phyloP scores from a whole-genome alignment of 2,329 filamentous ascomycete species.

The Tolypocladium nubicola region DNA sequence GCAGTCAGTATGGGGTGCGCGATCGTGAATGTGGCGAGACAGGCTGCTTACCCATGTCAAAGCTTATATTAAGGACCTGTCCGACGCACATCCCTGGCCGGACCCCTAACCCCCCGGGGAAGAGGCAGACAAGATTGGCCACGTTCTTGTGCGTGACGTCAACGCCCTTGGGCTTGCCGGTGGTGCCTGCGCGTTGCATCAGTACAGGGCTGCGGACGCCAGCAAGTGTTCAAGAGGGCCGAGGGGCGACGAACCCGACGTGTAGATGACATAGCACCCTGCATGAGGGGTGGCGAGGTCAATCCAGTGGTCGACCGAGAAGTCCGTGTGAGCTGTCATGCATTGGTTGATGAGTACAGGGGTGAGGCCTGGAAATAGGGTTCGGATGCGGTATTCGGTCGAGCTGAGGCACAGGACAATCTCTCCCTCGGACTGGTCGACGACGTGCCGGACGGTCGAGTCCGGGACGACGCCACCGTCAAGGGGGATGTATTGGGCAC shows the following conservation, averaged over 20 bases:
- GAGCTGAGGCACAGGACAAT: slow-evolving; percentile 37
- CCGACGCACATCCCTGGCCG: slow-evolving; percentile 38
- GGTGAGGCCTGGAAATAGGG: slow-evolving; percentile 12
- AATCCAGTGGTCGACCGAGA: slow-evolving; percentile 9
- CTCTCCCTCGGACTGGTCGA: slow-evolving; percentile 31
- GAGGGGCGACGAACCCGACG: slow-evolving; percentile 29
- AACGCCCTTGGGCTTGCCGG: slow-evolving; percentile 47
- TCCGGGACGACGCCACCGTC: slow-evolving; percentile 44
- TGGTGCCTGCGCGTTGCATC: slow-evolving; percentile 28
- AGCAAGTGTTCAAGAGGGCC: background rate
- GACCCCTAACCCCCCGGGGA: slow-evolving; percentile 41
- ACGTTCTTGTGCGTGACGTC: slow-evolving; percentile 46
- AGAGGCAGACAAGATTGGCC: slow-evolving; percentile 39
- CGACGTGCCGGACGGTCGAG: slow-evolving; percentile 35
- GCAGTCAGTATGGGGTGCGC: slow-evolving; percentile 3
- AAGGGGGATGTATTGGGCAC: slow-evolving; percentile 49
- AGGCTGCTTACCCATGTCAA: slow-evolving; percentile 45
- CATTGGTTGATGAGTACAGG: slow-evolving; percentile 19
- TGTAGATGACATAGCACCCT: slow-evolving; percentile 42
- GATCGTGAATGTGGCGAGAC: background rate
- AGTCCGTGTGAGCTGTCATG: background rate
- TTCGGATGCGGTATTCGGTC: slow-evolving; percentile 20
- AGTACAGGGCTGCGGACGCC: background rate
- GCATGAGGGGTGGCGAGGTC: slow-evolving; percentile 23
- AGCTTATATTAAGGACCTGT: slow-evolving; percentile 46